Base-by-base conservation (phyloP, 257 asterid species). In the Solanum pinnatisectum region DNA sequence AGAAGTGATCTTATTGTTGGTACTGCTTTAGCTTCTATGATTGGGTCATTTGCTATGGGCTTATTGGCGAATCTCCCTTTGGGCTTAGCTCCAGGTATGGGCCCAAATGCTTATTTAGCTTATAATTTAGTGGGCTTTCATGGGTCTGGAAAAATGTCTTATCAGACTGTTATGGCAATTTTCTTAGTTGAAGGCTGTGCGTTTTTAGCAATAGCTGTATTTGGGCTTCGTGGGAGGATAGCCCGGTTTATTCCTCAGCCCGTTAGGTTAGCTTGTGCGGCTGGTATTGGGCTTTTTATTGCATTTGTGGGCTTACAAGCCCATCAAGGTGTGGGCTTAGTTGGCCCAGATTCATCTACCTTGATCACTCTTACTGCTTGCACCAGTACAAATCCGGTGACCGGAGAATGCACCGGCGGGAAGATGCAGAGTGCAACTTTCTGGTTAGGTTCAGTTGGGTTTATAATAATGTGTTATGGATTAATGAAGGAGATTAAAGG, bases 61-160 rank as follows among this genome's bases (percentile, higher is more conserved):
- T 44, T 95, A 6, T 81, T 95, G 4, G 98, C 98, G 3, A 93
- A 95, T 83, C 93, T 95, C 63, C 98, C 98, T 2, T 37, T 95
- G 77, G 98, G 95, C 86, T 88, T 95, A 39, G 98, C 96, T 44
- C 98, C 98, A 0, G 98, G 98, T 1, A 94, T 94, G 98, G 98
- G 98, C 15, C 94, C 96, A 6, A 94, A 94, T 73, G 96, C 96
- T 56, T 95, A 92, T 84, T 27, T 94, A 44, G 98, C 96, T 67
- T 95, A 93, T 87, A 91, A 93, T 52, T 67, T 95, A 82, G 98
- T 95, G 87, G 98, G 98, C 85, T 95, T 94, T 87, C 98, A 94
- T 72, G 98, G 98, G 22, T 88, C 94, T 0, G 96, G 98, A 10
- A 16, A 86, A 14, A 89, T 95, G 42, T 91, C 98, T 1, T 95